phyloP scores from a whole-genome alignment of 164 flowering plant species.

The Taxillus chinensis region DNA sequence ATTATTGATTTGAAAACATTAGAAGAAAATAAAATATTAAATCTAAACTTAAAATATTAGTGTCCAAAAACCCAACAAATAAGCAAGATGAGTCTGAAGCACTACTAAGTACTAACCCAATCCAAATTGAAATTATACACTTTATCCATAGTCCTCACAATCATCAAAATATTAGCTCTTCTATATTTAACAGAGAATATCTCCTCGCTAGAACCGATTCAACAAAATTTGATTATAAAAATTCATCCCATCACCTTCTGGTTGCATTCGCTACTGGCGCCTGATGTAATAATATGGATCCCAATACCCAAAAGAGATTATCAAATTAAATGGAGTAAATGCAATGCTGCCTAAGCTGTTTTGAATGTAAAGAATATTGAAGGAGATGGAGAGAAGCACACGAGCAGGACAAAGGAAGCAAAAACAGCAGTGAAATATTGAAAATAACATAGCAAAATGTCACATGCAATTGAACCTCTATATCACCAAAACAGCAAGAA shows the following conservation, averaged over 20 bases:
- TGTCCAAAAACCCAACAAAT: no score
- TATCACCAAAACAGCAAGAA: no score
- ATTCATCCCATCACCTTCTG: conserved; percentile 48
- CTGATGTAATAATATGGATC: conserved; percentile 84
- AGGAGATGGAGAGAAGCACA: no score
- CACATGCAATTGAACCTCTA: no score
- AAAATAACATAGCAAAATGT: no score
- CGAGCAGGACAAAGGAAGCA: no score
- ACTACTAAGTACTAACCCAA: conserved; percentile 65
- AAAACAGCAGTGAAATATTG: no score
- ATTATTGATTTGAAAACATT: no score
- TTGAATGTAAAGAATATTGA: no score
- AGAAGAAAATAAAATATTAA: no score
- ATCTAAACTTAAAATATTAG: no score
- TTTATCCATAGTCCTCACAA: conserved; percentile 48
- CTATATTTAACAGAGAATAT: conserved; percentile 51
- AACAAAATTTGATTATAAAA: conserved; percentile 90
- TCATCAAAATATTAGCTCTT: conserved; percentile 48
- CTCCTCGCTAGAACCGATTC: conserved; percentile 91
- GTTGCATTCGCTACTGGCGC: conserved; percentile 32
- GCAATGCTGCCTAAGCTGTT: not conserved
- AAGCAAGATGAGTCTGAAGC: no score
- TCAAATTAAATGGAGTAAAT: not conserved
- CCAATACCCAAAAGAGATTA: conserved; percentile 66
- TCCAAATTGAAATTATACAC: conserved; percentile 78